phyloP scores from a whole-genome alignment of 163 green algal genomes.

The Smithsoniella earleae region DNA sequence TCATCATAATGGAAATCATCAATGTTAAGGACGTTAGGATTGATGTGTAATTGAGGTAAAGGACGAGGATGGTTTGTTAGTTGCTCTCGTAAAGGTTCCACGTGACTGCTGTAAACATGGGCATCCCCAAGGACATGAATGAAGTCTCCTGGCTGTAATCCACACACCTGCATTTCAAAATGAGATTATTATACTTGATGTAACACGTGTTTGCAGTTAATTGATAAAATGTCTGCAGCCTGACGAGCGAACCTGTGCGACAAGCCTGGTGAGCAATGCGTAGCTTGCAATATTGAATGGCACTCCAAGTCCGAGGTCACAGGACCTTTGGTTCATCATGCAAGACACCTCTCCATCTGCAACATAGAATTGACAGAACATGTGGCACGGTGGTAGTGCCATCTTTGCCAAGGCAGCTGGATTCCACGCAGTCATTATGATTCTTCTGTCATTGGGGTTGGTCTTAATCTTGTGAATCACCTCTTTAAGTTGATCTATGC shows the following conservation, averaged over 20 bases:
- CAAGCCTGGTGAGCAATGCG: constrained; percentile 83
- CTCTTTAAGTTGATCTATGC: constrained; percentile 85
- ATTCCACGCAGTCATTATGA: constrained; percentile 98
- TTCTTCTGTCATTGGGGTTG: constrained; percentile 85
- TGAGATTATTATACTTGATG: too few relatives aligned
- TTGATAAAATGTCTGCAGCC: too few relatives aligned
- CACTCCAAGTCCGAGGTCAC: constrained; percentile 93
- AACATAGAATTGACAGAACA: constrained; percentile 99
- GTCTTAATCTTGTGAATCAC: constrained; percentile 77
- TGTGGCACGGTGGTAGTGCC: constrained; percentile 97
- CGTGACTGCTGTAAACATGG: constrained; percentile 96
- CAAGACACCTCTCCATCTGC: constrained; percentile 93
- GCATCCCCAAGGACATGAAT: constrained; percentile 92
- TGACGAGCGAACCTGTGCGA: constrained; percentile 94
- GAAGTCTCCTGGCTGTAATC: constrained; percentile 80
- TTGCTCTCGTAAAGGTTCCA: constrained; percentile 90
- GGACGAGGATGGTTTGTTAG: constrained; percentile 71
- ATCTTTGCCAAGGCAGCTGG: constrained; percentile 83
- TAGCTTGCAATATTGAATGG: constrained; percentile 99
- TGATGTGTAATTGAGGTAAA: constrained; percentile 82
- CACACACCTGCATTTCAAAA: constrained; percentile 72
- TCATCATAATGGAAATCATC: constrained; percentile 82
- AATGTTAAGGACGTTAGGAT: constrained; percentile 79
- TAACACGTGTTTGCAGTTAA: too few relatives aligned
- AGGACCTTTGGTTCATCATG: constrained; percentile 97